Evolutionary conservation across 768 basidiomycete genomes (phyloP), one percentile per base, ranked within the genome.

Genomic region (Lactifluus piperatus): DNA sequence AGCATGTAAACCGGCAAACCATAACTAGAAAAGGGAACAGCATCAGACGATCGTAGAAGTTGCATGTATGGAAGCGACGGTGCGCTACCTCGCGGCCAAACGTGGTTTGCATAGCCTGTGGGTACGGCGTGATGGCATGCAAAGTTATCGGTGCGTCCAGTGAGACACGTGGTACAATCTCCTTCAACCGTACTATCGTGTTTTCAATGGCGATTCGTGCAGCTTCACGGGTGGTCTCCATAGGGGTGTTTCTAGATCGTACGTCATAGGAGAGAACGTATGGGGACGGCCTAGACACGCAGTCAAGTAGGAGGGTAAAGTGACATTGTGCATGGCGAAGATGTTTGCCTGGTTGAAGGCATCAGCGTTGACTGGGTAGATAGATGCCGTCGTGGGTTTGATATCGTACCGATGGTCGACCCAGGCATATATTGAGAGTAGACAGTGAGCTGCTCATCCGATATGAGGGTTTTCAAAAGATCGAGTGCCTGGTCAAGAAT

Each of bases 1-100:
- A 44, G 90, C 90, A 67, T 93, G 91, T 32, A 93, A 72, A 24
- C 78, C 83, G n/a, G 83, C 81, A 70, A 93, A 93, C 91, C 91
- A 93, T 18, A 93, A 72, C 89, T 91, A 32, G 13, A 36, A 44
- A 22, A 59, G 43, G 43, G 11, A 48, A 44, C 34, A 16, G 57
- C 8, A 5, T 49, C 29, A 57, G 39, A 13, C 2, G 13, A 50
- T 43, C 29, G 13, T 43, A 3, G 29, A 26, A 32, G 20, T n/a
- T 27, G 14, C 11, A 30, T n/a, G 16, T 10, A n/a, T 18, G 20
- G 20, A 8, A 11, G 13, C 22, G 13, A 24, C 24, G 10, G 26
- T 49, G 44, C 13, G 24, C 65, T 65, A 88, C 90, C 76, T 93
- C 91, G 72, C 91, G 75, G 29, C 90, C 91, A 65, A 91, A 83